phyloP scores from a whole-genome alignment of 2,329 filamentous ascomycete species.

The Balansia obtecta region DNA sequence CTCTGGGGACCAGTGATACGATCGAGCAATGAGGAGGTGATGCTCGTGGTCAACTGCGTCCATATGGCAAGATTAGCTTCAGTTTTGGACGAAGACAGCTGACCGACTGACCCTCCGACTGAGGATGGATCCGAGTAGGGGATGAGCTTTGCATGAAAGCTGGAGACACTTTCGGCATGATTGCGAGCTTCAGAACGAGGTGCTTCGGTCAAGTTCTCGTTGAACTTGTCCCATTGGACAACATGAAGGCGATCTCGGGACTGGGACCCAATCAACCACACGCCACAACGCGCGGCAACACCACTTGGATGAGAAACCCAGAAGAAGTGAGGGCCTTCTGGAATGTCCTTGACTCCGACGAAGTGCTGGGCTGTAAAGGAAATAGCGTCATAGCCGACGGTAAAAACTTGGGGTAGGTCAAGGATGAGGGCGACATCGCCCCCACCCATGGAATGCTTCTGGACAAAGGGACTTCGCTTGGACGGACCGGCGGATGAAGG shows the following conservation, averaged over 20 bases:
- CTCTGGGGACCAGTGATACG: conserved; percentile 31
- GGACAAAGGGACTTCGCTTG: conserved; percentile 6
- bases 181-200: conserved; percentile 31
- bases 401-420: conserved; percentile 36
- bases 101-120: conserved; percentile 9
- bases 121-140: conserved; percentile 29
- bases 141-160: conserved; percentile 28
- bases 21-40: conserved; percentile 31
- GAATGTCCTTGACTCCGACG: conserved; percentile 41
- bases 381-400: conserved; percentile 40
- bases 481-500: background rate
- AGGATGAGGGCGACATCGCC: conserved; percentile 42
- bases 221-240: conserved; percentile 43
- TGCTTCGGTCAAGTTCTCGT: conserved; percentile 41
- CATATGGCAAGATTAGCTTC: conserved; percentile 30
- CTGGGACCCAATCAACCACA: conserved; percentile 37
- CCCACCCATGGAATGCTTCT: conserved; percentile 20
- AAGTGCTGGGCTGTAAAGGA: conserved; percentile 36
- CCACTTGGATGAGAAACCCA: conserved; percentile 40
- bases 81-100: conserved; percentile 10
- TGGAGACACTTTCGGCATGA: conserved; percentile 27
- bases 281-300: conserved; percentile 39
- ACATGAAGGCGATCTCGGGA: conserved; percentile 25
- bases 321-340: conserved; percentile 44
- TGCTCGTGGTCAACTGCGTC: conserved; percentile 36